phyloP scores from a whole-genome alignment of 2,329 filamentous ascomycete genomes.

The Trichoderma atroviride region DNA sequence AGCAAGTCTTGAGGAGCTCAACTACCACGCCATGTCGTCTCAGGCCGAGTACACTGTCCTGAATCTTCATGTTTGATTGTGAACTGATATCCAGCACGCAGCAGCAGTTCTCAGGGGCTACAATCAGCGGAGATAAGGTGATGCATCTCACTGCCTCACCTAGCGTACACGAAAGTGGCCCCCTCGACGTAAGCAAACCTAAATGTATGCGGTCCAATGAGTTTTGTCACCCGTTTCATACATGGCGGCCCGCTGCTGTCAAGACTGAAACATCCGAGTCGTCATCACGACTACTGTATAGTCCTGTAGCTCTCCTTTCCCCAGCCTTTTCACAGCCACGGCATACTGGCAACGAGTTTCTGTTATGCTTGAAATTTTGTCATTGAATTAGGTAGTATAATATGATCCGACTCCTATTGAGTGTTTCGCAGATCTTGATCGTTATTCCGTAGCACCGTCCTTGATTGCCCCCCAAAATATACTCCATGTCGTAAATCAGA shows the following conservation, averaged over 20 bases:
- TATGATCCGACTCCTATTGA: neutral
- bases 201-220: neutral
- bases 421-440: neutral
- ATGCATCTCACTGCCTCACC: neutral
- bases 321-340: neutral
- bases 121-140: neutral
- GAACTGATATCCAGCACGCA: neutral
- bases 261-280: neutral
- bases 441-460: constrained; percentile 1
- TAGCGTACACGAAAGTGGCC: neutral
- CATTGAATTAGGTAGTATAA: neutral
- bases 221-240: neutral
- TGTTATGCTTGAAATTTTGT: neutral
- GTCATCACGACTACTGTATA: neutral
- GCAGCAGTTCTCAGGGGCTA: neutral
- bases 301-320: neutral
- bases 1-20: neutral
- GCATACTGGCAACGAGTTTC: neutral
- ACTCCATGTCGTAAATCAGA: constrained; percentile 12
- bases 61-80: neutral
- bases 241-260: neutral
- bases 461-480: neutral
- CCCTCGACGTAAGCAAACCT: neutral
- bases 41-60: neutral
- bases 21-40: neutral